phyloP scores from a whole-genome alignment of 352 stramenopile genomes.

The Globisporangium abappressorium region DNA sequence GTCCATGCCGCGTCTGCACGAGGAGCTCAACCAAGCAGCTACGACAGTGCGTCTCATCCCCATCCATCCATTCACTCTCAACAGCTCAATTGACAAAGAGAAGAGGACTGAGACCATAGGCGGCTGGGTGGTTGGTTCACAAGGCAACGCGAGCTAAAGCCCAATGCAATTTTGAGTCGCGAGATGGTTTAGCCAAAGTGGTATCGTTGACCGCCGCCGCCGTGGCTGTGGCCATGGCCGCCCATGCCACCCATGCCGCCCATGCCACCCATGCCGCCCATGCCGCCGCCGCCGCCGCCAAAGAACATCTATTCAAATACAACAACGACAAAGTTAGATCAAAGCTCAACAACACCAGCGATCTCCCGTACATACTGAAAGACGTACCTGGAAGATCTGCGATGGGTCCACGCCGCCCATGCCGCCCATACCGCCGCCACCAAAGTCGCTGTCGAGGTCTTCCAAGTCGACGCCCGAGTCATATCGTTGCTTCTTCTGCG shows the following conservation, averaged over 20 bases:
- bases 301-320: constrained; percentile 72
- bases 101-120: not conserved
- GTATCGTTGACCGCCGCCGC: constrained; percentile 63
- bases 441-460: constrained; percentile 90
- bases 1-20: not conserved
- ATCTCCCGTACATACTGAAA: not conserved
- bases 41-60: not conserved
- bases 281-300: constrained; percentile 44
- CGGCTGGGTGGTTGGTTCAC: not conserved
- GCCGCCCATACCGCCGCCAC: constrained; percentile 68
- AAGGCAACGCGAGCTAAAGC: constrained; percentile 2
- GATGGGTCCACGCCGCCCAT: constrained; percentile 81
- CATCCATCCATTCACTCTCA: not conserved
- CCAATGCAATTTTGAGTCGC: constrained; percentile 6
- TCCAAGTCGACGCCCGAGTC: constrained; percentile 94
- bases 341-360: not conserved
- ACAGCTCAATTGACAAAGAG: not conserved
- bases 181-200: constrained; percentile 61
- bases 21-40: not conserved
- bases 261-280: constrained; percentile 29
- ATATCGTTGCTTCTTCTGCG: constrained; percentile 92
- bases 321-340: constrained; percentile 2
- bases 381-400: constrained; percentile 79
- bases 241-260: constrained; percentile 48
- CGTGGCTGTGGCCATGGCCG: constrained; percentile 28